phyloP scores from a whole-genome alignment of 129 eudicot species.

The Escallonia herrerae region DNA sequence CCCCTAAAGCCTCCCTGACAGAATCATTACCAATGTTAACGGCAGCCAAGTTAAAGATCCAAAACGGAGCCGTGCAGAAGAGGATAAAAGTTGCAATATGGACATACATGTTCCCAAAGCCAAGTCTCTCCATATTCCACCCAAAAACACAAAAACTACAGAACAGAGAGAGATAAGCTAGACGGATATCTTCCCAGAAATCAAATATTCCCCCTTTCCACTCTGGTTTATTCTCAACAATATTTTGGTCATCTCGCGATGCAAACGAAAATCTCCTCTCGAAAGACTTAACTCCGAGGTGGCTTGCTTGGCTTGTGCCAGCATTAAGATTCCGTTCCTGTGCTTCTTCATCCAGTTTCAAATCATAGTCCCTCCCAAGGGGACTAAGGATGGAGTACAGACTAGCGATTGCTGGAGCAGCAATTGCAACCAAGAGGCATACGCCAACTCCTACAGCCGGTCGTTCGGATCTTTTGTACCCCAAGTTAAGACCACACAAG shows the following conservation, averaged over 20 bases:
- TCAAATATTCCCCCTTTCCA: slow-evolving; percentile 52
- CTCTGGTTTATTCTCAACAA: slow-evolving; percentile 24
- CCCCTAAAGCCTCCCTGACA: slow-evolving; percentile 31
- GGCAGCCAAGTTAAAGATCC: slow-evolving; percentile 54
- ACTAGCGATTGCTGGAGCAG: slow-evolving; percentile 51
- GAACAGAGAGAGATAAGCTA: slow-evolving; percentile 35
- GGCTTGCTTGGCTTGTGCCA: slow-evolving; percentile 17
- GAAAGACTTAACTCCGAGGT: slow-evolving; percentile 7
- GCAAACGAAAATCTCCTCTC: slow-evolving; percentile 33
- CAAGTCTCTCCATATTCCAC: slow-evolving; percentile 61
- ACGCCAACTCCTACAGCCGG: slow-evolving; percentile 42
- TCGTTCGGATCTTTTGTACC: slow-evolving; percentile 39
- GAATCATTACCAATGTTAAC: slow-evolving; percentile 36
- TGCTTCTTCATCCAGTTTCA: slow-evolving; percentile 34
- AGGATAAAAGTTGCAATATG: slow-evolving; percentile 46
- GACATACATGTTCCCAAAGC: slow-evolving; percentile 58
- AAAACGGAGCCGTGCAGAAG: slow-evolving; percentile 53
- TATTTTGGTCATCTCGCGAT: slow-evolving; percentile 16
- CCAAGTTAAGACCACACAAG: slow-evolving; percentile 49
- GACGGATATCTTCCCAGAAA: slow-evolving; percentile 43
- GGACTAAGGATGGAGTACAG: slow-evolving; percentile 46
- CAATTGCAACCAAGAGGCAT: slow-evolving; percentile 41
- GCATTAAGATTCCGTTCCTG: slow-evolving; percentile 14
- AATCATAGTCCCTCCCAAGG: slow-evolving; percentile 49
- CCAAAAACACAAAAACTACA: slow-evolving; percentile 56